Conservation (phyloP, 495 filamentous ascomycete species). For the Cercophora sp. region DNA sequence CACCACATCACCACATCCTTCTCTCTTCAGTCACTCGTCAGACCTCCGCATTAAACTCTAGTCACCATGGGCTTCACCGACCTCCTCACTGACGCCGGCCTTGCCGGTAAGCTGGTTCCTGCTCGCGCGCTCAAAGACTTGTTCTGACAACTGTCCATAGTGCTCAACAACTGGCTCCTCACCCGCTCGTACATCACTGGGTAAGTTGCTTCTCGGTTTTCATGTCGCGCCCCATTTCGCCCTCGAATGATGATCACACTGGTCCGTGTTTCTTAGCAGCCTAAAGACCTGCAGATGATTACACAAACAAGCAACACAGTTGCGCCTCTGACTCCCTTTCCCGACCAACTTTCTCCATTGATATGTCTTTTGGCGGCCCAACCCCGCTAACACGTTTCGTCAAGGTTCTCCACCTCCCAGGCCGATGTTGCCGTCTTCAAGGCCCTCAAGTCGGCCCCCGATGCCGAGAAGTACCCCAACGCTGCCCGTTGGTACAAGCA, state of each 20-base stretch:
- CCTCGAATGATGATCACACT: constrained; percentile 76
- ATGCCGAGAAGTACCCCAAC: constrained; percentile 82
- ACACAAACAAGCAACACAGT: constrained; percentile 65
- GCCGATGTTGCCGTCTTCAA: constrained; percentile 95
- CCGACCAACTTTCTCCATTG: constrained; percentile 5
- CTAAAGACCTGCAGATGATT: constrained; percentile 94
- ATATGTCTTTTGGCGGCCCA: background rate
- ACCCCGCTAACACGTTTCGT: constrained; percentile 10
- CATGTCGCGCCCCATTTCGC: constrained; percentile 10
- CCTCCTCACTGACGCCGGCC: constrained; percentile 80
- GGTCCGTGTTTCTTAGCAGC: constrained; percentile 99
- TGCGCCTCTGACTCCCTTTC: constrained; percentile 72
- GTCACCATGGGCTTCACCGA: constrained; percentile 90
- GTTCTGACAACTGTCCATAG: constrained; percentile 44
- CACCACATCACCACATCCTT: constrained; percentile 3
- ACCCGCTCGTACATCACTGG: constrained; percentile 91
- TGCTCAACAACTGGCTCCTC: constrained; percentile 86
- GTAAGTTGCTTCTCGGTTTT: constrained; percentile 48
- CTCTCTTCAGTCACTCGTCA: background rate
- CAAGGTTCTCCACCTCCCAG: constrained; percentile 80
- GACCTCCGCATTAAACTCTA: constrained; percentile 9
- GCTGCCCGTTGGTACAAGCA: constrained; percentile 98
- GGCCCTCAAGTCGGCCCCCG: constrained; percentile 70
- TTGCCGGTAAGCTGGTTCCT: constrained; percentile 61
- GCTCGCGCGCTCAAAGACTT: background rate